Conservation (phyloP, 164 flowering plant genomes). For the Chimonanthus praecox region DNA sequence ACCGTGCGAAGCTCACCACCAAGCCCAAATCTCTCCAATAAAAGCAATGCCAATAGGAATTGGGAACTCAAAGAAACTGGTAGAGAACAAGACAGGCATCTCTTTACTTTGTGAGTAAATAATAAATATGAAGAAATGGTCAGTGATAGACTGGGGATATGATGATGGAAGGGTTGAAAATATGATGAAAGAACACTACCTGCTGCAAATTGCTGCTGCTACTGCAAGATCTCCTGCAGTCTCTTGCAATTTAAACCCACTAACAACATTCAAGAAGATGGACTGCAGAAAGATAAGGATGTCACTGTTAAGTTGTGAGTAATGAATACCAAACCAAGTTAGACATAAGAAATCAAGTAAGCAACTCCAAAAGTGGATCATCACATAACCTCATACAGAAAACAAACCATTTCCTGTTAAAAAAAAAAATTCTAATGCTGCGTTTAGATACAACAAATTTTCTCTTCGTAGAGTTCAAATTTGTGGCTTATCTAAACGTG, state of each 20-base stretch:
- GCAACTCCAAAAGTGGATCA: background rate
- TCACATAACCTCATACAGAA: background rate
- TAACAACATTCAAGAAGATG: constrained; percentile 76
- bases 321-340: background rate
- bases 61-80: constrained; percentile 82
- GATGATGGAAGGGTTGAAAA: background rate
- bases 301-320: background rate
- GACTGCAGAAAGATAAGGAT: constrained; percentile 31
- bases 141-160: background rate
- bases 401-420: too few relatives aligned
- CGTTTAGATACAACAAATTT: too few relatives aligned
- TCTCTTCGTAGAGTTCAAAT: too few relatives aligned
- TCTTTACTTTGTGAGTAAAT: background rate
- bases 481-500: too few relatives aligned
- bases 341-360: background rate
- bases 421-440: too few relatives aligned
- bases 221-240: constrained; percentile 96
- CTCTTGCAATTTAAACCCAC: constrained; percentile 69
- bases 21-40: constrained; percentile 90
- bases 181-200: constrained; percentile 28
- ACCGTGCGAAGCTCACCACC: constrained; percentile 94
- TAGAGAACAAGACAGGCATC: background rate
- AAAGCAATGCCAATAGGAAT: constrained; percentile 76
- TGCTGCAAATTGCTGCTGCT: constrained; percentile 97
- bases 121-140: background rate